These are phyloP conservation scores for Vigna mungo DNA, from an alignment of 306 rosid species.

Conservation along the genomic window DNA sequence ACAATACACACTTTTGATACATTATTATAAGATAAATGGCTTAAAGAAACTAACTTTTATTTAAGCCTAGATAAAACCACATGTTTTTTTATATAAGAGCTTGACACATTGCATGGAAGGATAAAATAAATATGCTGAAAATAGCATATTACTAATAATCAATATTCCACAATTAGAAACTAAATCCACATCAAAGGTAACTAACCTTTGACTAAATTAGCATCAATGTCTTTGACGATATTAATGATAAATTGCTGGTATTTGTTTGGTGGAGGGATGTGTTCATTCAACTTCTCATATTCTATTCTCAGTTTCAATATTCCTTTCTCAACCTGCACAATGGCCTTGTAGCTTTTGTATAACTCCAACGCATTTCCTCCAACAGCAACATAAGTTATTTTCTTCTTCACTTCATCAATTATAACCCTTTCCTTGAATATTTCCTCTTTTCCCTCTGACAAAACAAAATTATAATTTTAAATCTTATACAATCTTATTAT, in stretches of 20 bases:
- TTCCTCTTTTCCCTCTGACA: conserved; percentile 39
- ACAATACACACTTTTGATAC: conserved; percentile 2
- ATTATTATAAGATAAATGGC: neutral
- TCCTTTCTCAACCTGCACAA: conserved; percentile 38
- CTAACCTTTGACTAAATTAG: conserved; percentile 33
- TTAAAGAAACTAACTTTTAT: too few relatives aligned
- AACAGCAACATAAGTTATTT: conserved; percentile 35
- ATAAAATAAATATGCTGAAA: neutral
- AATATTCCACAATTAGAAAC: too few relatives aligned
- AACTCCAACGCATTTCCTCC: conserved; percentile 44
- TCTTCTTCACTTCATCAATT: conserved; percentile 39
- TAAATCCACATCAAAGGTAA: neutral
- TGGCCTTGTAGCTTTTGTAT: conserved; percentile 37
- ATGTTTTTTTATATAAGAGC: too few relatives aligned
- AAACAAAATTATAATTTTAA: neutral
- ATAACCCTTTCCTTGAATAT: conserved; percentile 38
- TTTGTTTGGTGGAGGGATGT: conserved; percentile 40
- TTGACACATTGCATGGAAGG: too few relatives aligned
- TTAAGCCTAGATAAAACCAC: too few relatives aligned
- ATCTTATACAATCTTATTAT: too few relatives aligned
- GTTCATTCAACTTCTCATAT: conserved; percentile 34
- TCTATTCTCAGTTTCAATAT: conserved; percentile 37
- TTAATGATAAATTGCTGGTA: conserved; percentile 37
- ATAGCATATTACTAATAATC: neutral
- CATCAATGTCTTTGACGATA: conserved; percentile 40